Conservation (phyloP, 805 yeast species). For the Saturnispora kantuleensis region DNA sequence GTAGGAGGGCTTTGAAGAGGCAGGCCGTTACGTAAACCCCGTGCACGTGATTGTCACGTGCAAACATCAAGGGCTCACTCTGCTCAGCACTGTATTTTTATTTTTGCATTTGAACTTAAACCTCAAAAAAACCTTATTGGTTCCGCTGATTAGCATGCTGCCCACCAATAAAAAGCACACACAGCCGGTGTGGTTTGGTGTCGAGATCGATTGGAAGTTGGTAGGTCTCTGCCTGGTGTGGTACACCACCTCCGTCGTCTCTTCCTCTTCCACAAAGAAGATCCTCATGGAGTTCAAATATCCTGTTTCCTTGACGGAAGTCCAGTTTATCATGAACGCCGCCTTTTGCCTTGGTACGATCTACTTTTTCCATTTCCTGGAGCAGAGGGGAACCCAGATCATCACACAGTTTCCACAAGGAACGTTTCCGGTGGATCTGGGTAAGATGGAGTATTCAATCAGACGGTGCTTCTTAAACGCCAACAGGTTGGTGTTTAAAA, state of each 20-base stretch:
- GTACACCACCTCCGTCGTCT: slow-evolving; percentile 74
- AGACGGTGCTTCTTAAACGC: slow-evolving; percentile 41
- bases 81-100: slow-evolving; percentile 1
- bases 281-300: slow-evolving; percentile 60
- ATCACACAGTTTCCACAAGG: slow-evolving; percentile 36
- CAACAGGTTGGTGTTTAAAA: slow-evolving; percentile 38
- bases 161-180: neutral
- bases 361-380: slow-evolving; percentile 12
- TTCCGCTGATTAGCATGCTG: neutral
- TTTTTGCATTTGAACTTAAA: neutral
- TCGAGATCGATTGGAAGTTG: slow-evolving; percentile 21
- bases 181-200: slow-evolving; percentile 1
- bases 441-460: slow-evolving; percentile 22
- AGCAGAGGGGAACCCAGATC: slow-evolving; percentile 11
- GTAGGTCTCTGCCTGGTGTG: slow-evolving; percentile 53
- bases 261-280: slow-evolving; percentile 72
- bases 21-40: too few relatives aligned
- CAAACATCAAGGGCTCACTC: neutral
- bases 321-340: slow-evolving; percentile 73
- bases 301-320: slow-evolving; percentile 84
- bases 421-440: slow-evolving; percentile 35
- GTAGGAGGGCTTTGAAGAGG: too few relatives aligned
- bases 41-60: slow-evolving; percentile 3
- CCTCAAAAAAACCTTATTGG: neutral
- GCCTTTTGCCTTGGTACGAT: slow-evolving; percentile 38